These are phyloP conservation scores for Achlya hypogyna DNA, from an alignment of 352 stramenopile species.

Conservation along the genomic window DNA sequence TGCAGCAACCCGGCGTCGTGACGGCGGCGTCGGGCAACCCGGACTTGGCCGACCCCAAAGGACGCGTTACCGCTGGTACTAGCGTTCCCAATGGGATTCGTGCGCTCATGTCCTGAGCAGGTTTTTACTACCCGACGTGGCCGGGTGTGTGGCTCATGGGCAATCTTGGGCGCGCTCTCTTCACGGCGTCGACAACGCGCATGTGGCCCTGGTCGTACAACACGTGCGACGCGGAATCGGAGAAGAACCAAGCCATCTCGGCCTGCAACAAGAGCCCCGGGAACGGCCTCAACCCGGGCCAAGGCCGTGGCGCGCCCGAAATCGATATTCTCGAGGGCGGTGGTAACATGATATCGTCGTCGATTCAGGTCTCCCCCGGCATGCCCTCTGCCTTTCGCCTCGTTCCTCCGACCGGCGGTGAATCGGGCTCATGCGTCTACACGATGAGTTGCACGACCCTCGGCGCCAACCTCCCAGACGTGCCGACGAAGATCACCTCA, in stretches of 20 bases:
- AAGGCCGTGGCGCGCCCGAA: conserved; percentile 88
- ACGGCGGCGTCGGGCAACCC: conserved; percentile 35
- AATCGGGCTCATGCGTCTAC: conserved; percentile 36
- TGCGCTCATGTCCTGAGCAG: conserved; percentile 12
- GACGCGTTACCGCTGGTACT: conserved; percentile 3
- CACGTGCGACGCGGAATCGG: conserved; percentile 53
- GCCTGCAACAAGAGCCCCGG: conserved; percentile 89
- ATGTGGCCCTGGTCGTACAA: conserved; percentile 94
- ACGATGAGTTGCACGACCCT: conserved; percentile 29
- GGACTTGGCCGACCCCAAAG: conserved; percentile 33
- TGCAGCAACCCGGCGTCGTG: conserved; percentile 77
- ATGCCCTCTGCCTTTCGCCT: conserved; percentile 40
- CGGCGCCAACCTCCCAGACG: conserved; percentile 47
- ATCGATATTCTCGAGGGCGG: conserved; percentile 93
- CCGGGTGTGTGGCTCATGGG: conserved; percentile 93
- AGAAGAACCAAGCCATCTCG: conserved; percentile 42
- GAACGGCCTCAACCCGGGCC: conserved; percentile 82
- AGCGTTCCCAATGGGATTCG: conserved; percentile 19
- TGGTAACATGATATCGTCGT: conserved; percentile 55
- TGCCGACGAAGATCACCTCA: conserved; percentile 35
- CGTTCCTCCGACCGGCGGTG: conserved; percentile 20
- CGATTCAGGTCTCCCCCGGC: conserved; percentile 59
- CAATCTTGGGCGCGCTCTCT: conserved; percentile 90
- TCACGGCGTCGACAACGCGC: conserved; percentile 84
- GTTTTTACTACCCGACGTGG: conserved; percentile 70